Conservation (phyloP, 352 stramenopile species). For the Phytopythium ostracodes region DNA sequence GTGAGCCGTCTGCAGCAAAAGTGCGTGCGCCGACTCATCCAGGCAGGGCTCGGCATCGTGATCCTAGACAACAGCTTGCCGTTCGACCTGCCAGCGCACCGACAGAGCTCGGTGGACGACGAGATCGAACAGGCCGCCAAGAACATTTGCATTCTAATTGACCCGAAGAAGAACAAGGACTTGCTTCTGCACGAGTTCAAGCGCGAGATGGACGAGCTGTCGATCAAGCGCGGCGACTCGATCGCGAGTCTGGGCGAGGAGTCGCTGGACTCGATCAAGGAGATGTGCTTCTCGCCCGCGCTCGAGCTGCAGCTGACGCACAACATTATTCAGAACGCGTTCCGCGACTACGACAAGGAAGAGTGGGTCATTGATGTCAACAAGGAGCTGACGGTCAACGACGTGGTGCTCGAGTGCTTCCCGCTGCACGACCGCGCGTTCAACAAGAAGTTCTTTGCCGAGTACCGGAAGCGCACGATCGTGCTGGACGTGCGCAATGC, state of each 20-base stretch:
- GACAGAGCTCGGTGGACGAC: constrained; percentile 14
- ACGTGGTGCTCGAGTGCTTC: constrained; percentile 80
- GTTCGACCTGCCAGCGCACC: constrained; percentile 27
- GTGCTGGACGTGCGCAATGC: constrained; percentile 65
- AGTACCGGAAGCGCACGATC: constrained; percentile 83
- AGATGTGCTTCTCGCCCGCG: constrained; percentile 84
- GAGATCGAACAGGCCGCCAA: constrained; percentile 51
- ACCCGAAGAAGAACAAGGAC: constrained; percentile 82
- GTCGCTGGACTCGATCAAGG: constrained; percentile 69
- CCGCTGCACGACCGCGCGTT: constrained; percentile 81
- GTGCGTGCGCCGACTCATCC: constrained; percentile 71
- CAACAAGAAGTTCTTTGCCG: constrained; percentile 85
- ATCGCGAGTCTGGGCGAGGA: constrained; percentile 70
- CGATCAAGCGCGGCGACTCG: constrained; percentile 70
- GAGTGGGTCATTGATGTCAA: constrained; percentile 86
- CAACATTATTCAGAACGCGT: constrained; percentile 87
- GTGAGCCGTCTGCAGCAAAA: constrained; percentile 80
- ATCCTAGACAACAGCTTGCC: constrained; percentile 73
- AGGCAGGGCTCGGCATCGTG: constrained; percentile 67
- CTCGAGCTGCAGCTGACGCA: constrained; percentile 84
- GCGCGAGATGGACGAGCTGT: constrained; percentile 80
- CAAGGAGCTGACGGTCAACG: constrained; percentile 71
- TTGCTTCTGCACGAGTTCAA: constrained; percentile 86
- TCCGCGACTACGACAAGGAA: constrained; percentile 86
- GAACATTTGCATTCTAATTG: constrained; percentile 76